A percentile compares a stretch with the other conserved stretches of the same genome.
These are phyloP conservation scores for Dendrobium catenatum DNA, from an alignment of 106 monocot genomes.

Conservation along the genomic window DNA sequence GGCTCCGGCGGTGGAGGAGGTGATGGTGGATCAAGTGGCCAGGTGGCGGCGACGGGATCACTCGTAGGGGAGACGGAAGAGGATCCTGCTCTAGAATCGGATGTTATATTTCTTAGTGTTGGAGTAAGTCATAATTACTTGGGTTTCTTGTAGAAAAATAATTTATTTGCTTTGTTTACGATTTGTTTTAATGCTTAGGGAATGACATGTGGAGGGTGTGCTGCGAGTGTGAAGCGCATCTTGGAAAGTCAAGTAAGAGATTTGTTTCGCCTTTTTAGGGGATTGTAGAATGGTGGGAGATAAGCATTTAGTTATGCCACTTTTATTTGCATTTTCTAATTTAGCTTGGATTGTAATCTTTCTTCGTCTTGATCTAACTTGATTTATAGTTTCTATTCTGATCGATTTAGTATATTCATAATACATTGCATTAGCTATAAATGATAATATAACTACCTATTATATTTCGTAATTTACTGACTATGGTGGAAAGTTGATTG, in stretches of 20 bases:
- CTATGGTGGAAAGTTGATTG: neutral
- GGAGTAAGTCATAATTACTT: slow-evolving; percentile 28
- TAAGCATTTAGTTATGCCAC: too few relatives aligned
- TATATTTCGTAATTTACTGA: neutral
- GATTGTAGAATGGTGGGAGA: too few relatives aligned
- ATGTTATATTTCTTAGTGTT: slow-evolving; percentile 53
- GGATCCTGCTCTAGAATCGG: slow-evolving; percentile 13
- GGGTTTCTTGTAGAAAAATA: neutral
- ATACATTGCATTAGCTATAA: too few relatives aligned
- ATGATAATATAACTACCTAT: too few relatives aligned
- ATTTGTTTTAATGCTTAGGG: slow-evolving; percentile 29
- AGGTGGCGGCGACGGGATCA: slow-evolving; percentile 22
- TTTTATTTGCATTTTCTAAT: too few relatives aligned
- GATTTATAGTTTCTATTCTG: neutral
- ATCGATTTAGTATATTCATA: too few relatives aligned
- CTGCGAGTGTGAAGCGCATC: slow-evolving; percentile 42
- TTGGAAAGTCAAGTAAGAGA: slow-evolving; percentile 59
- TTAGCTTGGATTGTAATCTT: too few relatives aligned
- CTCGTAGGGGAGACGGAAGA: slow-evolving; percentile 32
- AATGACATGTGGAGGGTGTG: slow-evolving; percentile 83
- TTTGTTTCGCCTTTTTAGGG: neutral
- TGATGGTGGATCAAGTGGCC: slow-evolving; percentile 34
- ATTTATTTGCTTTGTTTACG: neutral
- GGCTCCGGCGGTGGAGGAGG: slow-evolving; percentile 36
- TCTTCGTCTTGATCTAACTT: too few relatives aligned